A percentile compares a stretch with the other conserved stretches of the same genome.
Conservation (phyloP, 805 yeast species). For the Candida sonorensis region DNA sequence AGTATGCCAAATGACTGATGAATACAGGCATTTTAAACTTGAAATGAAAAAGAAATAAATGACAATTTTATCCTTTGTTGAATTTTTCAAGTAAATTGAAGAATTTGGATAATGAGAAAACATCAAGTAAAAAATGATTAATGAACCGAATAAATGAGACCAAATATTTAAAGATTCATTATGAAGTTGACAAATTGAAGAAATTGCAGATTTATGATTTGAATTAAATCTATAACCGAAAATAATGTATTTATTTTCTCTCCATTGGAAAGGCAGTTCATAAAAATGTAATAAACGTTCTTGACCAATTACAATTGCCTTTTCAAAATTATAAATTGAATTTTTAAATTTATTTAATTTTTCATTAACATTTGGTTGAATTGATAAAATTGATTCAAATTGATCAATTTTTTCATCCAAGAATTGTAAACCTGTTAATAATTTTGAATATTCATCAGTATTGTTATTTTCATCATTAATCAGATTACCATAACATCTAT, state of each 20-base stretch:
- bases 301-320: constrained; percentile 36
- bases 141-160: constrained; percentile 77
- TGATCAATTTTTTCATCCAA: constrained; percentile 35
- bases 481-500: constrained; percentile 23
- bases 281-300: constrained; percentile 62
- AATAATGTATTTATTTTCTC: constrained; percentile 81
- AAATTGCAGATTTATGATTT: constrained; percentile 51
- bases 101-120: constrained; percentile 60
- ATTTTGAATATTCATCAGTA: constrained; percentile 21
- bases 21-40: constrained; percentile 66
- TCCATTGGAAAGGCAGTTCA: constrained; percentile 88
- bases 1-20: constrained; percentile 89
- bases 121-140: constrained; percentile 49
- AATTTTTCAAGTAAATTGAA: constrained; percentile 36
- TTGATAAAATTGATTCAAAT: constrained; percentile 27
- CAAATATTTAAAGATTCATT: constrained; percentile 92
- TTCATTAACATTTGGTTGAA: constrained; percentile 22
- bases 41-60: constrained; percentile 63
- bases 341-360: constrained; percentile 24
- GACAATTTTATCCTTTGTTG: constrained; percentile 38
- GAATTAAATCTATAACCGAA: constrained; percentile 80
- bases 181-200: constrained; percentile 58
- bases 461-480: constrained; percentile 8
- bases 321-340: constrained; percentile 39
- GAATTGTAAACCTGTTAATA: constrained; percentile 30